phyloP scores from a whole-genome alignment of 1,284 basidiomycete genomes.

The Dichomitus squalens region DNA sequence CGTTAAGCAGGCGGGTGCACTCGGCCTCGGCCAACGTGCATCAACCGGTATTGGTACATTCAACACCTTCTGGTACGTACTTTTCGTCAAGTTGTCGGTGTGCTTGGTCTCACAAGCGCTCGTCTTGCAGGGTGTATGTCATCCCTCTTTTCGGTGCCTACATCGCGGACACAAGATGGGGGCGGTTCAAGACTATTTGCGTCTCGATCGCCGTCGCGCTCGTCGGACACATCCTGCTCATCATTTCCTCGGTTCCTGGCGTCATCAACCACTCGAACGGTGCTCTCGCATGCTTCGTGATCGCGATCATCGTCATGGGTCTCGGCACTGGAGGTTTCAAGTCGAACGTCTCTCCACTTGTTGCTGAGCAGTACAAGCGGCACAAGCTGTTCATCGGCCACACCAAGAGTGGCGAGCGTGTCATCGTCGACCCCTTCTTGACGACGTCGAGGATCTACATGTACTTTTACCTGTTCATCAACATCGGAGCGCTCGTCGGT shows the following conservation, averaged over 20 bases:
- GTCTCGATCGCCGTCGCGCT: conserved; percentile 57
- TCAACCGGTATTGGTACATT: conserved; percentile 73
- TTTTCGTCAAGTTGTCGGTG: conserved; percentile 1
- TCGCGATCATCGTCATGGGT: conserved; percentile 69
- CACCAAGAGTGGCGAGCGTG: conserved; percentile 67
- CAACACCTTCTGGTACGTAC: conserved; percentile 57
- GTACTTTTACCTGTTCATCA: conserved; percentile 83
- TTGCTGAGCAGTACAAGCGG: conserved; percentile 76
- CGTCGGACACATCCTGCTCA: conserved; percentile 74
- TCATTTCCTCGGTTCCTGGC: conserved; percentile 71
- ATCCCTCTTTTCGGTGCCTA: conserved; percentile 70
- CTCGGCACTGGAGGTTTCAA: conserved; percentile 81
- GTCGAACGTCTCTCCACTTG: conserved; percentile 76
- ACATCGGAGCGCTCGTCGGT: conserved; percentile 73
- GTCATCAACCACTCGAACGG: conserved; percentile 62
- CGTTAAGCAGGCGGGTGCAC: conserved; percentile 66
- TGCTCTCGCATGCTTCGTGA: conserved; percentile 62
- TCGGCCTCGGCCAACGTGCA: conserved; percentile 64
- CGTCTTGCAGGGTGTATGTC: conserved; percentile 48
- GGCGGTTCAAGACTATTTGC: conserved; percentile 75
- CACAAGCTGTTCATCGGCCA: conserved; percentile 57
- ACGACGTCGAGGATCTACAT: conserved; percentile 77
- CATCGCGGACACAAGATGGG: conserved; percentile 75
- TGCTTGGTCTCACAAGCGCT: not conserved
- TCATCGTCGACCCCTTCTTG: conserved; percentile 79